Conservation (phyloP, 768 basidiomycete genomes). For the Suillus subalutaceus region DNA sequence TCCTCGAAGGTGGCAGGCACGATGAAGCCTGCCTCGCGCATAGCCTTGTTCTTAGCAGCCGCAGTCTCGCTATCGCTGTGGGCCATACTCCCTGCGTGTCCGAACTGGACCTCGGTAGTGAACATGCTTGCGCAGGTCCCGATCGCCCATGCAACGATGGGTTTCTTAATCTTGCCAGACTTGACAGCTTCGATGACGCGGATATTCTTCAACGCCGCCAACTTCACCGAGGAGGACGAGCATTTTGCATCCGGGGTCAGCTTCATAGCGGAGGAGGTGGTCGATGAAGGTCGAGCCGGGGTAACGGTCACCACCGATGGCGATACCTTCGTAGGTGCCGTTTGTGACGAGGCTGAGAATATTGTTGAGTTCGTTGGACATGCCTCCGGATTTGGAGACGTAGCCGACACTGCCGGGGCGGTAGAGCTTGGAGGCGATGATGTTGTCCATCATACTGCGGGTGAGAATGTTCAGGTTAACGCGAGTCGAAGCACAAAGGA, state of each 20-base stretch:
- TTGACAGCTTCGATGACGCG: slow-evolving; percentile 98
- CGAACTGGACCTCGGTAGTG: slow-evolving; percentile 98
- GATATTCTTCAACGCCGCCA: slow-evolving; percentile 98
- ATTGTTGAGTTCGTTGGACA: slow-evolving; percentile 99
- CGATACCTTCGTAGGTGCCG: slow-evolving; percentile 99
- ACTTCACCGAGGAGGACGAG: slow-evolving; percentile 98
- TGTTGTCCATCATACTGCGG: slow-evolving; percentile 98
- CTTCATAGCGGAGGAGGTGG: slow-evolving; percentile 91
- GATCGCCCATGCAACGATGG: slow-evolving; percentile 99
- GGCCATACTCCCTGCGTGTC: slow-evolving; percentile 78
- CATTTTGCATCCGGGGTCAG: slow-evolving; percentile 98
- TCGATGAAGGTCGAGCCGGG: slow-evolving; percentile 99
- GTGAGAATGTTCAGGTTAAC: background rate
- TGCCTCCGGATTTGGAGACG: slow-evolving; percentile 99
- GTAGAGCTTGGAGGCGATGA: slow-evolving; percentile 98
- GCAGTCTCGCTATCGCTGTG: no score
- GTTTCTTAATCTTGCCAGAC: slow-evolving; percentile 92
- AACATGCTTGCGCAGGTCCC: slow-evolving; percentile 99
- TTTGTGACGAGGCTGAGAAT: slow-evolving; percentile 96
- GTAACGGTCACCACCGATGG: slow-evolving; percentile 99
- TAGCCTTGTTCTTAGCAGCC: slow-evolving; percentile 45
- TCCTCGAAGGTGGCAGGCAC: slow-evolving; percentile 98
- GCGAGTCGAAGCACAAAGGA: background rate
- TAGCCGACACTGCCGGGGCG: slow-evolving; percentile 97
- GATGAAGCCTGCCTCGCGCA: slow-evolving; percentile 94